phyloP scores from a whole-genome alignment of 169 alveolate genomes.

The Plasmodium adleri region DNA sequence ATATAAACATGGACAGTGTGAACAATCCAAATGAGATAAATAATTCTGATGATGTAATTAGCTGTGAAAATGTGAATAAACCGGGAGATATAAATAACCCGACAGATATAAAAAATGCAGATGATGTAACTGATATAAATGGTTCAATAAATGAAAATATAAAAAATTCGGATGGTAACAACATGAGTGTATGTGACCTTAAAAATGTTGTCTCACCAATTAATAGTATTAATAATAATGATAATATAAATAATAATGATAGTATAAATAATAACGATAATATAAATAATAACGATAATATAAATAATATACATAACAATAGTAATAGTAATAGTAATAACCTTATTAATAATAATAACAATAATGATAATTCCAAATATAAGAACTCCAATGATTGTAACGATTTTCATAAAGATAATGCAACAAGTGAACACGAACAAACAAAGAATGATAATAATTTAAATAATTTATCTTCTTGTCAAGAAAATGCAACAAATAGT shows the following conservation, averaged over 20 bases:
- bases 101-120: no score
- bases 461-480: not conserved
- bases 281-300: not conserved
- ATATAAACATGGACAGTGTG: not conserved
- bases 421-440: not conserved
- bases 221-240: not conserved
- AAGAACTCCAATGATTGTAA: not conserved
- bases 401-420: not conserved
- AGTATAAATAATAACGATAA: not conserved
- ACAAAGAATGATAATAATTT: not conserved
- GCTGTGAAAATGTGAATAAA: no score
- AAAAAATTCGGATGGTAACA: not conserved
- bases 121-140: no score
- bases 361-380: not conserved
- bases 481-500: constrained; percentile 1
- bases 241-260: not conserved
- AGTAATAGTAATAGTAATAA: not conserved
- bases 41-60: not conserved
- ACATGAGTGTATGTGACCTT: not conserved
- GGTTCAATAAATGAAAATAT: not conserved
- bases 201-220: not conserved
- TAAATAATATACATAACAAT: not conserved
- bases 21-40: not conserved
- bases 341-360: not conserved
- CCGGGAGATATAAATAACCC: no score